Percentiles rank a stretch among this genome's conserved stretches.
Conservation (phyloP, 129 eudicot species). For the Tagetes erecta region DNA sequence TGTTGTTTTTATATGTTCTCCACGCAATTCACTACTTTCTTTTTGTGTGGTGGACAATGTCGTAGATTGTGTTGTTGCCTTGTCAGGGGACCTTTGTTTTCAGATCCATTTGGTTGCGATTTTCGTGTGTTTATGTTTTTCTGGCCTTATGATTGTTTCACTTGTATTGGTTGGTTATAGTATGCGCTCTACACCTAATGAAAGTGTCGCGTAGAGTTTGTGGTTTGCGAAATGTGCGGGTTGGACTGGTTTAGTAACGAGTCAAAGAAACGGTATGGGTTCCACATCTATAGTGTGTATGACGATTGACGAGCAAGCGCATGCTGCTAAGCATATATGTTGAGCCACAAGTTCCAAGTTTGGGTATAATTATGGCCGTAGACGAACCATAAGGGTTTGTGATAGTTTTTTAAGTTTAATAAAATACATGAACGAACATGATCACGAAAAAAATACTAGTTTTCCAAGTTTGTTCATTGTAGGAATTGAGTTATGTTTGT, state of each 20-base stretch:
- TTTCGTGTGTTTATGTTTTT: neutral
- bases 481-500: too few relatives aligned
- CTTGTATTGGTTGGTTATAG: neutral
- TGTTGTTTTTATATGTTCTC: conserved; percentile 27
- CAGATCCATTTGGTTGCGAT: neutral
- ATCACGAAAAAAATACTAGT: too few relatives aligned
- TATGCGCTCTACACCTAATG: neutral
- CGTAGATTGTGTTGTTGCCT: conserved; percentile 27
- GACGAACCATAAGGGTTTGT: neutral
- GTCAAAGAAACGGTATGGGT: neutral
- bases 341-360: neutral
- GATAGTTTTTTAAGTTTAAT: too few relatives aligned
- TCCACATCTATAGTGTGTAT: too few relatives aligned
- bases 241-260: neutral
- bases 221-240: neutral
- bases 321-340: too few relatives aligned
- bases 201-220: neutral
- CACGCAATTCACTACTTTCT: conserved; percentile 24
- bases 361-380: neutral
- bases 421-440: too few relatives aligned
- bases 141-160: conserved; percentile 12
- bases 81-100: conserved; percentile 29
- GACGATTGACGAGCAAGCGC: too few relatives aligned
- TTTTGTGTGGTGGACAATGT: conserved; percentile 30
- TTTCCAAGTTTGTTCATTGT: too few relatives aligned